Evolutionary conservation across 2,329 filamentous ascomycete genomes (phyloP), one percentile per base, ranked within the genome.

Genomic region (Colletotrichum sp.): DNA sequence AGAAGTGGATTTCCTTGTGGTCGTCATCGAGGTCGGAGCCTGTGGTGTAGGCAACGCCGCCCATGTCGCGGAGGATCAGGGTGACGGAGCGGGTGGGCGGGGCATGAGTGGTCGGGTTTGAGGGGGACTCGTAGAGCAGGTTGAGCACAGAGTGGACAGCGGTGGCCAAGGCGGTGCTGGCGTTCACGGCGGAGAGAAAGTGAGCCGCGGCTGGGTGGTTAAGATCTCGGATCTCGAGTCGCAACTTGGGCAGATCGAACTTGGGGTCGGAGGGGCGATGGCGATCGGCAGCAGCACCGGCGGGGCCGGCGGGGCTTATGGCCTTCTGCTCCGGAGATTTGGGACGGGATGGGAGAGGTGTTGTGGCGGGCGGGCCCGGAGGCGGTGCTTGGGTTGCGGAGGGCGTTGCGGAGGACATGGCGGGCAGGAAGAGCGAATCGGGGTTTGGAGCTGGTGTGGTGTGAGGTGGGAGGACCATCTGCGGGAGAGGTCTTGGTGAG

Each of bases 1-100:
- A 96, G 84, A 99, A 90, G 85, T 98, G 95, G 78, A 98, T 97
- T 83, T 98, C 96, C 82, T 98, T 98, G 88, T 98, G 95, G 81
- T 97, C 94, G 77, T 89, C 79, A 85, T 98, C 96, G 13, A 98
- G 89, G 52, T 96, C 93, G 12, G 88, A 91, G 78, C 95, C 95
- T 0, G 92, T 95, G 2, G 96, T 98, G 87, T 98, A 98, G 24
- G 96, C 96, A 6, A 99, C 95, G 66, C 96, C 96, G 64, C 87
- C 88, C 91, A 98, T 96, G 78, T 92, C 88, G 34, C 95, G 92
- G 6, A 99, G 88, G 76, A 98, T 89, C 44, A 99, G 86, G 0
- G 96, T 98, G 21, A 99, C 92, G 68, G 95, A 98, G 76, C 95
- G 94, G 12, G 95, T 97, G n/a, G 91, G 88, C 55, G 91, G 91